phyloP scores from a whole-genome alignment of 2,329 filamentous ascomycete species.

The Cladophialophora immunda region DNA sequence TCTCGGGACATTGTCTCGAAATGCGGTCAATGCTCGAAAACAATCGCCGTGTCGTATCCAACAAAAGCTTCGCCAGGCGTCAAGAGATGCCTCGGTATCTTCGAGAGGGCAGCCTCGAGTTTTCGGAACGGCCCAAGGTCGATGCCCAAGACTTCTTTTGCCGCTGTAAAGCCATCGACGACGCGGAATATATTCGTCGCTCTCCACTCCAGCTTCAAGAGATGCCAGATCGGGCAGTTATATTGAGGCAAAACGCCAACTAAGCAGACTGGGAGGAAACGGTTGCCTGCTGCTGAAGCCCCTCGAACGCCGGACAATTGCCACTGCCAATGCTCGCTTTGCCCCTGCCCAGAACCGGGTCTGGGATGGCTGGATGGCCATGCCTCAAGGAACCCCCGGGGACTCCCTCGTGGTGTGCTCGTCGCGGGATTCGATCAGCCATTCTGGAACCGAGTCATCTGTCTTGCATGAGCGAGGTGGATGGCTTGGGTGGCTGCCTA shows the following conservation, averaged over 20 bases:
- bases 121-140: neutral
- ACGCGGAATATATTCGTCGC: neutral
- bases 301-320: neutral
- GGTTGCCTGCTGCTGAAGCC: neutral
- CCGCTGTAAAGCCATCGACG: neutral
- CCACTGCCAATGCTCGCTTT: constrained; percentile 6
- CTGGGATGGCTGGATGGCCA: neutral
- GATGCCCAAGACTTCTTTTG: neutral
- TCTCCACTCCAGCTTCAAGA: neutral
- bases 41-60: neutral
- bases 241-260: neutral
- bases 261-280: neutral
- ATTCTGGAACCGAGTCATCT: neutral
- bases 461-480: neutral
- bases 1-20: neutral
- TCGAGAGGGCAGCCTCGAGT: neutral
- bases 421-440: neutral
- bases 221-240: neutral
- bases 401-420: neutral
- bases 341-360: neutral
- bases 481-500: neutral
- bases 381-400: neutral
- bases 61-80: neutral
- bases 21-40: neutral
- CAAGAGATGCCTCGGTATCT: neutral